A percentile compares a stretch with the other conserved stretches of the same genome.
phyloP scores from a whole-genome alignment of 163 green algal species.

The Chloromonas sp. region DNA sequence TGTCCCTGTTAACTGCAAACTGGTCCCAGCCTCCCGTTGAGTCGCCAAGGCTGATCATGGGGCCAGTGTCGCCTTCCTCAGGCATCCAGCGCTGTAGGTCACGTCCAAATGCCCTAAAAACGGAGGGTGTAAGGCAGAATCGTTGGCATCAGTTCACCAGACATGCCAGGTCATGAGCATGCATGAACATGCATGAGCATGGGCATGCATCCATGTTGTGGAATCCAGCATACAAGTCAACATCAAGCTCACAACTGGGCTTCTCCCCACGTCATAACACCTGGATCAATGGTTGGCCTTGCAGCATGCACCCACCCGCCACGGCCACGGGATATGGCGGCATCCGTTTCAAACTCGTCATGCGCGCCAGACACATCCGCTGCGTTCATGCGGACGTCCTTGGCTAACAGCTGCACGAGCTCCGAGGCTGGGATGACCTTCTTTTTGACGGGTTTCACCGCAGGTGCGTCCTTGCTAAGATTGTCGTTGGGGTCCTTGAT shows the following conservation, averaged over 20 bases:
- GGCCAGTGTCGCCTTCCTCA: constrained; percentile 32
- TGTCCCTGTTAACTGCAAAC: constrained; percentile 79
- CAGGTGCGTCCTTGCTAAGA: constrained; percentile 16
- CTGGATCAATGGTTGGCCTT: too few species aligned
- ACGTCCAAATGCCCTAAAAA: constrained; percentile 36
- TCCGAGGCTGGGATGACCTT: constrained; percentile 37
- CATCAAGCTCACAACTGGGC: too few species aligned
- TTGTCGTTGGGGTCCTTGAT: constrained; percentile 20
- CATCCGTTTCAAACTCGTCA: constrained; percentile 66
- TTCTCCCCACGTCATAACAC: too few species aligned
- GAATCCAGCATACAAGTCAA: too few species aligned
- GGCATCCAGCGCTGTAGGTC: constrained; percentile 72
- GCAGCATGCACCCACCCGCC: constrained; percentile 40
- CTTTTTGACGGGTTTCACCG: constrained; percentile 39
- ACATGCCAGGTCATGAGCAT: neutral
- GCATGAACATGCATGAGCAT: too few species aligned
- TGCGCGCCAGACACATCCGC: constrained; percentile 34
- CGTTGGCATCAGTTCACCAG: neutral
- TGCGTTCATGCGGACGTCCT: constrained; percentile 52
- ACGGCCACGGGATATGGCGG: constrained; percentile 59
- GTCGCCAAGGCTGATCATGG: constrained; percentile 42
- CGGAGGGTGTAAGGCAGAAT: neutral
- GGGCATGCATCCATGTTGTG: too few species aligned
- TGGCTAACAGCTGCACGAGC: constrained; percentile 47
- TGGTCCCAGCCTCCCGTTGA: constrained; percentile 73